Evolutionary conservation across 2,329 filamentous ascomycete species (phyloP), one percentile per base, ranked within the genome.

Genomic region (Aspergillus ruber): DNA sequence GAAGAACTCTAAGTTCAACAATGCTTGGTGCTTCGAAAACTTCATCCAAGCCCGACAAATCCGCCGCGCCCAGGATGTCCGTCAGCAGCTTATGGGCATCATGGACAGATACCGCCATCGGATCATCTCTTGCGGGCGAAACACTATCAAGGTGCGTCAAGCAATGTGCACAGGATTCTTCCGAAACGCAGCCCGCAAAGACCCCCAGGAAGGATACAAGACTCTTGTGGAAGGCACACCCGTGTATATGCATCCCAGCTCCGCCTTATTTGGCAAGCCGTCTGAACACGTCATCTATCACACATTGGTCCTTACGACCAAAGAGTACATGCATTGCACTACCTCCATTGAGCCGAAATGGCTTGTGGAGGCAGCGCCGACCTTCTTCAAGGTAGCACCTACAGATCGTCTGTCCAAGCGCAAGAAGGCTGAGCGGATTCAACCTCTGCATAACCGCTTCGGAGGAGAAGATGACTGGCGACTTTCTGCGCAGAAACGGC

Each of bases 261-360:
- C 88, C 7, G 88, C 91, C 8, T 74, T 98, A 12, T 98, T 97
- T 61, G 93, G 93, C 45, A 97, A 97, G 70, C 88, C 91, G 50
- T 86, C 90, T 1, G 93, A 98, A 70, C 94, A 94, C 78, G 93
- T 97, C 29, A 88, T 98, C 47, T 98, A 95, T 66, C 85, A 96
- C 63, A 72, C 67, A 0, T 51, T 76, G 46, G 73, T 75, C 8
- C 64, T 76, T 32, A 76, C 73, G 5, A 74, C 70, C n/a, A 91
- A 95, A 73, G 93, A 98, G 72, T 98, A 97, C 70, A 97, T 98
- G 93, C 90, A 95, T 62, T 88, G 82, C 64, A 93, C 90, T 12
- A 95, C 89, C 3, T 81, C 81, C 3, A 97, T 98, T 60, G 93
- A 98, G 71, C 91, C 93, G 7, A 95, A 95, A 67, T 85, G 82